Evolutionary conservation across 306 rosid genomes (phyloP).

Genomic region (Cucumis melo): DNA sequence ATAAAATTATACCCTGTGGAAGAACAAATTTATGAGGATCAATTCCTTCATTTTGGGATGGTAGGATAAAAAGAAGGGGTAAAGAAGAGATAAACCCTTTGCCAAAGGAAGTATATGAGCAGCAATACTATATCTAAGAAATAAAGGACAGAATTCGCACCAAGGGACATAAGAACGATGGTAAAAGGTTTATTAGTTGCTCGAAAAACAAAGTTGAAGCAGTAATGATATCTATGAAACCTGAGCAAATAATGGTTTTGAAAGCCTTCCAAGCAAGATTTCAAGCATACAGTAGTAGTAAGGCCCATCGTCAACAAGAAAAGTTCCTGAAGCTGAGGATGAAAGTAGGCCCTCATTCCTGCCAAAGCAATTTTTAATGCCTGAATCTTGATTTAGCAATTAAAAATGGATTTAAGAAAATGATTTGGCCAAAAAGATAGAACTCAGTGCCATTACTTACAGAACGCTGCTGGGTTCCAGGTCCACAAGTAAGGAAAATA

Average conservation of each 20-base stretch:
- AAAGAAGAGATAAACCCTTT: not conserved
- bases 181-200: not conserved
- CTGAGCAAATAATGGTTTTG: slow-evolving; percentile 67
- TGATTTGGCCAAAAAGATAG: not conserved
- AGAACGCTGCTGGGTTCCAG: slow-evolving; percentile 87
- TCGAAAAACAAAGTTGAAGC: not conserved
- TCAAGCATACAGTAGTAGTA: slow-evolving; percentile 93
- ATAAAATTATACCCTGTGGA: slow-evolving; percentile 6
- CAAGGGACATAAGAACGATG: not conserved
- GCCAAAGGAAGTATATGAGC: not conserved
- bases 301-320: slow-evolving; percentile 95
- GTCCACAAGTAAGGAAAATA: slow-evolving; percentile 83
- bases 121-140: not conserved
- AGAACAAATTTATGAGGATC: not conserved
- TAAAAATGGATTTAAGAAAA: not conserved
- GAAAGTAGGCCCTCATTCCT: slow-evolving; percentile 90
- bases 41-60: not conserved
- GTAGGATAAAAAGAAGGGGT: not conserved
- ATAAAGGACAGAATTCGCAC: not conserved
- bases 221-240: slow-evolving; percentile 20
- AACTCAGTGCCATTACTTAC: slow-evolving; percentile 38
- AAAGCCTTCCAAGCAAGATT: slow-evolving; percentile 87
- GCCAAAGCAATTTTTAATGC: slow-evolving; percentile 24
- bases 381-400: not conserved
- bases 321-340: slow-evolving; percentile 83